Conservation (phyloP, 331 rosid species). For the Acacia pycnantha region DNA sequence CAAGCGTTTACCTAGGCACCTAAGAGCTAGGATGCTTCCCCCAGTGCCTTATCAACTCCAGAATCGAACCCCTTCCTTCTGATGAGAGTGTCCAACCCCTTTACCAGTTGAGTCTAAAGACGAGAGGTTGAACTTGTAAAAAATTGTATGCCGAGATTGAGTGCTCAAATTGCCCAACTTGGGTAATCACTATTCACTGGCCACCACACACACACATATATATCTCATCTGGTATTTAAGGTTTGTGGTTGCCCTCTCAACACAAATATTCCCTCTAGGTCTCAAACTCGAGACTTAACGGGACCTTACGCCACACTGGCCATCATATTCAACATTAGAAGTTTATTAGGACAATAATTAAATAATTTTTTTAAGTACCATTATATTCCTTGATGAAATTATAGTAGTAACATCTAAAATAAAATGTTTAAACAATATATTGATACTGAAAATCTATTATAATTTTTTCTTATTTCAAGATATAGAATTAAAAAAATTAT, state of each 20-base stretch:
- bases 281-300: no score
- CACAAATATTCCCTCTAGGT: fast-evolving
- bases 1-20: no score
- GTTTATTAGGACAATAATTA: neutral
- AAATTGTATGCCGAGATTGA: neutral
- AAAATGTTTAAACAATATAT: neutral
- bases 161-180: neutral
- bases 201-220: no score
- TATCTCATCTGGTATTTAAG: no score
- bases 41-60: no score
- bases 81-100: no score
- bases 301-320: no score
- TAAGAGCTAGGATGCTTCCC: no score
- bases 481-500: no score
- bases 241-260: no score
- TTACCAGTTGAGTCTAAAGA: no score
- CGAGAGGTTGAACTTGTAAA: neutral
- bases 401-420: neutral
- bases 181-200: neutral
- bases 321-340: neutral
- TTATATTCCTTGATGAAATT: neutral
- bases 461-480: neutral
- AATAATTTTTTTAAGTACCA: neutral
- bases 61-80: no score
- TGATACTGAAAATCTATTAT: neutral